phyloP scores from a whole-genome alignment of 1,284 basidiomycete species.

The Cutaneotrichosporon spelunceum region DNA sequence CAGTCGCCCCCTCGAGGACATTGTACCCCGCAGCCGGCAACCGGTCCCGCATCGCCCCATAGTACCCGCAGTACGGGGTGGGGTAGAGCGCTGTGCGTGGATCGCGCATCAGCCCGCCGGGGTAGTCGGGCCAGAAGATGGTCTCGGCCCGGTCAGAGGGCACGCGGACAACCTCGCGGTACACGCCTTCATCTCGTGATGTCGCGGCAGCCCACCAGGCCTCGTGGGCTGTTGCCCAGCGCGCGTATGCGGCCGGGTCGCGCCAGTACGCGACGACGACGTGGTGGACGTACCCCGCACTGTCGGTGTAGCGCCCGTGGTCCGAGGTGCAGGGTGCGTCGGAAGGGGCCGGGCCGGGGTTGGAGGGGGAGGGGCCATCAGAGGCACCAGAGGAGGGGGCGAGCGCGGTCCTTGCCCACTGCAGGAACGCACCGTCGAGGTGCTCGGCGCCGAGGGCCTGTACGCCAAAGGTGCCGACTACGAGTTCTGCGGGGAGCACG shows the following conservation, averaged over 20 bases:
- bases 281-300: conserved; percentile 7
- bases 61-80: conserved; percentile 23
- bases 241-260: not conserved
- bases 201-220: conserved; percentile 7
- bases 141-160: conserved; percentile 14
- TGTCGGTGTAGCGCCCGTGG: conserved; percentile 15
- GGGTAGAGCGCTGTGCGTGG: conserved; percentile 12
- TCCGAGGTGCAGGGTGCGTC: conserved; percentile 12
- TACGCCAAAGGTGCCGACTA: conserved; percentile 9
- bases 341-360: too few species aligned
- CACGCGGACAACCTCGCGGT: conserved; percentile 14
- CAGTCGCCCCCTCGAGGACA: not conserved
- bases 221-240: conserved; percentile 7
- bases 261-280: conserved; percentile 19
- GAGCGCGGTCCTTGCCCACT: not conserved
- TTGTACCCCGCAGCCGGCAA: conserved; percentile 2
- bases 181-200: conserved; percentile 3
- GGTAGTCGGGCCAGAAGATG: conserved; percentile 21
- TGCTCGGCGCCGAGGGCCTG: not conserved
- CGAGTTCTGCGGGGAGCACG: not conserved
- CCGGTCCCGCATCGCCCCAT: conserved; percentile 22
- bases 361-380: not conserved
- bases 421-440: not conserved
- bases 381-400: too few species aligned
- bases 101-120: conserved; percentile 11